Conservation (phyloP, 768 basidiomycete species). For the Mycena vulgaris region DNA sequence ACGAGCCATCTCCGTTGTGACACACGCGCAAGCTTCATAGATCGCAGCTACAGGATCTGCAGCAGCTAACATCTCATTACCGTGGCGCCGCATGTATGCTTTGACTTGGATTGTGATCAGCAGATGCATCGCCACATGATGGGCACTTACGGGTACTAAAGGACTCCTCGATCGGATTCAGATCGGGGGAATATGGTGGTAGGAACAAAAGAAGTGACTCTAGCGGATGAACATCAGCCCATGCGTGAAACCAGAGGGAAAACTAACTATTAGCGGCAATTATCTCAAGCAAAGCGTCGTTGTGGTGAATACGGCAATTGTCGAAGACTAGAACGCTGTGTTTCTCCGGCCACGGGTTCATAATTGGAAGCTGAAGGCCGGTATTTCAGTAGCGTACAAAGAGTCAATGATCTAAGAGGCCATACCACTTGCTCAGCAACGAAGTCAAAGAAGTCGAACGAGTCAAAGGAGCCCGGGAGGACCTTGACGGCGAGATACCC, state of each 20-base stretch:
- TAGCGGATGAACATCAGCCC: not conserved
- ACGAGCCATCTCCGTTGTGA: constrained; percentile 3
- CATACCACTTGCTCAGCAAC: constrained; percentile 9
- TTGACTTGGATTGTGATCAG: not conserved
- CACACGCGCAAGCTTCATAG: not conserved
- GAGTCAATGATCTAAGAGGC: not conserved
- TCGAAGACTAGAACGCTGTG: constrained; percentile 44
- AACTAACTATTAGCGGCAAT: constrained; percentile 1
- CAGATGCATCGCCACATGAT: not conserved
- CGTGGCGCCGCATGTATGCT: constrained; percentile 2
- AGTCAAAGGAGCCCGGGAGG: too few species aligned
- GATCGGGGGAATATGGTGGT: constrained; percentile 13
- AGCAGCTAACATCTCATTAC: not conserved
- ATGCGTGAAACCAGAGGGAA: not conserved
- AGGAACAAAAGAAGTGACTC: constrained; percentile 6
- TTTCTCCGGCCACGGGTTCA: constrained; percentile 42
- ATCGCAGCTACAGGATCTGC: not conserved
- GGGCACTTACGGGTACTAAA: constrained; percentile 7
- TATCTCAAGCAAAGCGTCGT: constrained; percentile 28
- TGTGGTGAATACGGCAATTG: constrained; percentile 49
- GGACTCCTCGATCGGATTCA: constrained; percentile 12
- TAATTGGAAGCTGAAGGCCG: constrained; percentile 26
- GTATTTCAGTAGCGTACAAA: too few species aligned
- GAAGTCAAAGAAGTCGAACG: too few species aligned
- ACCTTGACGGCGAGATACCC: too few species aligned